A percentile compares a stretch with the other conserved stretches of the same genome.
Conservation (phyloP, 2,329 filamentous ascomycete species). For the Colletotrichum australisinense region DNA sequence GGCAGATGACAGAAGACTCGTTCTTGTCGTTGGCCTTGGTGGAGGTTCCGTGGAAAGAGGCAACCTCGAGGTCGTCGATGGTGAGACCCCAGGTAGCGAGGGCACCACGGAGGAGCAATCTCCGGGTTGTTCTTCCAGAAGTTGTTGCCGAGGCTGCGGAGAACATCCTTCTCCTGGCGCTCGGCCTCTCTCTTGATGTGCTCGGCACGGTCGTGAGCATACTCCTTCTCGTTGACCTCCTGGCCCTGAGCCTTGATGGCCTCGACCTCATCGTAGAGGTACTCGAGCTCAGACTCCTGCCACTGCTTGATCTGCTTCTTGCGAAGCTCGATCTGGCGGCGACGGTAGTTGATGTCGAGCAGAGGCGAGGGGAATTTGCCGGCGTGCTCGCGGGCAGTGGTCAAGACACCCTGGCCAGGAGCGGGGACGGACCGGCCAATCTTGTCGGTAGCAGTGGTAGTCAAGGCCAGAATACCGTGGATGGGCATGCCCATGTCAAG, state of each 20-base stretch:
- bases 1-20: conserved; percentile 96
- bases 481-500: conserved; percentile 99
- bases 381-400: conserved; percentile 89
- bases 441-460: conserved; percentile 97
- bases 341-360: conserved; percentile 97
- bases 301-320: conserved; percentile 95
- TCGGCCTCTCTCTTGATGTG: conserved; percentile 89
- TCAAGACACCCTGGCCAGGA: conserved; percentile 95
- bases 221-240: conserved; percentile 84
- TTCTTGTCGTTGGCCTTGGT: conserved; percentile 99
- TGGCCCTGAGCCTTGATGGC: conserved; percentile 86
- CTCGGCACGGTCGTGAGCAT: conserved; percentile 82
- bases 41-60: conserved; percentile 98
- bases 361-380: conserved; percentile 96
- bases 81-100: conserved; percentile 98
- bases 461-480: conserved; percentile 92
- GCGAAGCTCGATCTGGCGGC: conserved; percentile 92
- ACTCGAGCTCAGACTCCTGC: conserved; percentile 95
- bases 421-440: conserved; percentile 97
- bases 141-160: conserved; percentile 94
- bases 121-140: conserved; percentile 98
- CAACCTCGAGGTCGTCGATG: conserved; percentile 93
- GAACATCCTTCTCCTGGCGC: conserved; percentile 92
- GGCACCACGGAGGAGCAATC: conserved; percentile 93
- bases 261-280: conserved; percentile 89